phyloP scores from a whole-genome alignment of 179 eudicot genomes.

The Spergularia azorica region DNA sequence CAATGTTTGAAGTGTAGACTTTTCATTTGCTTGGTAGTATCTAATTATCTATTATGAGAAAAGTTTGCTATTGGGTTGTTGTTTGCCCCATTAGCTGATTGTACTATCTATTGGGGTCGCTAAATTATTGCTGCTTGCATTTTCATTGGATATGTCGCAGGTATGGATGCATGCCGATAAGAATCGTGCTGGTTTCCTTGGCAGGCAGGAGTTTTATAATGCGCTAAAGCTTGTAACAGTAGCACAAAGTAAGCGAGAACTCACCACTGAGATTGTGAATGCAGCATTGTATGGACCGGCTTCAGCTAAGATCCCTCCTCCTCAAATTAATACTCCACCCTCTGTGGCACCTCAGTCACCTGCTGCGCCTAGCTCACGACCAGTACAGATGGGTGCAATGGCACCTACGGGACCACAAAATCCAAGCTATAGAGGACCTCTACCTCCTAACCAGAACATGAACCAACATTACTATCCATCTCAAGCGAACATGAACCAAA shows the following conservation, averaged over 20 bases:
- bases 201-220: constrained; percentile 85
- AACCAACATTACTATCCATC: constrained; percentile 58
- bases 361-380: constrained; percentile 40
- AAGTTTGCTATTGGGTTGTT: constrained; percentile 7
- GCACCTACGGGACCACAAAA: constrained; percentile 45
- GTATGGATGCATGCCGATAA: constrained; percentile 95
- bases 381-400: constrained; percentile 40
- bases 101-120: background rate
- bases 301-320: constrained; percentile 93
- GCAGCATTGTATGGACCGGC: constrained; percentile 92
- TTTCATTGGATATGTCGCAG: constrained; percentile 38
- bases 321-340: constrained; percentile 71
- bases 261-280: constrained; percentile 87
- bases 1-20: background rate
- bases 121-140: background rate
- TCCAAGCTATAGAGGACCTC: constrained; percentile 54
- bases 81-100: background rate
- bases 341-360: constrained; percentile 47
- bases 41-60: too few species aligned
- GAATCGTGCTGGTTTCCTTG: constrained; percentile 77
- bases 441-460: constrained; percentile 44
- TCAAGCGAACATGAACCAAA: constrained; percentile 49
- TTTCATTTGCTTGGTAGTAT: constrained; percentile 28
- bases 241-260: constrained; percentile 86
- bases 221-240: constrained; percentile 94